A percentile compares a stretch with the other conserved stretches of the same genome.
These are phyloP conservation scores for Rubia balearica DNA, from an alignment of 305 asterid genomes.

Conservation along the genomic window DNA sequence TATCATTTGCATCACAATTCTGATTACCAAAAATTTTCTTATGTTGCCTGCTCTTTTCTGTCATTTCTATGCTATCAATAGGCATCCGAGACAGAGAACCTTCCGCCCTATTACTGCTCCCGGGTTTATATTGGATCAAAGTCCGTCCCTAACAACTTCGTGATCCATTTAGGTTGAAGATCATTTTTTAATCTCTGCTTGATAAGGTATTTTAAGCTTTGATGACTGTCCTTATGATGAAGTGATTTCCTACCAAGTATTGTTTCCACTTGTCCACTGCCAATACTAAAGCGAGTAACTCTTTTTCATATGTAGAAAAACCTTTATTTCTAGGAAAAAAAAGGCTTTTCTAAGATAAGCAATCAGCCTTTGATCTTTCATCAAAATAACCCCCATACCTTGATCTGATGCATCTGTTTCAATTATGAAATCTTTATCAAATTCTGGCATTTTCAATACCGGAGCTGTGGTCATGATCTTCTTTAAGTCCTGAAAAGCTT, in stretches of 20 bases:
- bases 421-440: not conserved
- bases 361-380: not conserved
- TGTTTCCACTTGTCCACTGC: not conserved
- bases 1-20: too few species aligned
- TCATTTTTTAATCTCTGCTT: not conserved
- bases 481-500: not conserved
- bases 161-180: not conserved
- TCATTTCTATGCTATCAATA: too few species aligned
- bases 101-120: not conserved
- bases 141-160: not conserved
- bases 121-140: not conserved
- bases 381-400: not conserved
- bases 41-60: not conserved
- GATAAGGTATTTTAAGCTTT: not conserved
- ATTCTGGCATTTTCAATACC: not conserved
- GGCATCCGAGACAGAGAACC: not conserved
- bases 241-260: not conserved
- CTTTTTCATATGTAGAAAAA: not conserved
- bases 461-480: not conserved
- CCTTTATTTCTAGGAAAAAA: not conserved
- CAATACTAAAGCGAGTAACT: not conserved
- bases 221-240: not conserved
- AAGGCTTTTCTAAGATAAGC: not conserved
- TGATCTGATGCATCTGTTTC: too few species aligned
- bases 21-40: accelerated